Evolutionary conservation across 305 asterid genomes (phyloP), one percentile per base, ranked within the genome.

Genomic region (Fraxinus latifolia): DNA sequence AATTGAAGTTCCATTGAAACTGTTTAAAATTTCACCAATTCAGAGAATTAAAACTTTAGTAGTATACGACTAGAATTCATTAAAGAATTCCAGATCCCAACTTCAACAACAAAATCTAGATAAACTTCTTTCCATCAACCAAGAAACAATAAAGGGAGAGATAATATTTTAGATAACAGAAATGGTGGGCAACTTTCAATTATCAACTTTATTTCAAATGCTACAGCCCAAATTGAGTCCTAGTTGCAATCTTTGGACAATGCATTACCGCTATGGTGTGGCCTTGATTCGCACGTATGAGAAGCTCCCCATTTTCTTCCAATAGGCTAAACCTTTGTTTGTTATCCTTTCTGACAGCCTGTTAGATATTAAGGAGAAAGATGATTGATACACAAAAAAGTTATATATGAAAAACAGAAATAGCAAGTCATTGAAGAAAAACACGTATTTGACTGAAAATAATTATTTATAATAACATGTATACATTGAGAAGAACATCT

Each of bases 271-370:
- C 74, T 33, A 91, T 72, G 44, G 96, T 81, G 90, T 95, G 99
- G 68, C 99, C 99, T 84, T 95, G 98, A 89, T 95, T 95, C 77
- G 99, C 98, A 83, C 97, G 98, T 89, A 95, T 90, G 83, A 90
- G 82, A 85, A 94, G 93, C 86, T 89, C 95, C 80, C 98, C 97
- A 39, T 89, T 91, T 83, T 93, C 98, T 88, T 94, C 99, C 81
- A 92, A 29, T 77, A 95, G 88, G 77, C 92, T 83, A 79, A 95
- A 92, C 81, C 99, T 90, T 86, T 93, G 98, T 88, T 95, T 95
- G 85, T 92, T 95, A 87, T 95, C 99, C 80, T 79, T 89, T 86
- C 93, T 89, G 77, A 95, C 97, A 23, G 94, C 96, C 99, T 93
- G 80, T 71, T 32, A 74, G 68, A 74, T 71, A 83, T 71, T 4